phyloP scores from a whole-genome alignment of 1,139 yeast species.

The Blastobotrys serpentis region DNA sequence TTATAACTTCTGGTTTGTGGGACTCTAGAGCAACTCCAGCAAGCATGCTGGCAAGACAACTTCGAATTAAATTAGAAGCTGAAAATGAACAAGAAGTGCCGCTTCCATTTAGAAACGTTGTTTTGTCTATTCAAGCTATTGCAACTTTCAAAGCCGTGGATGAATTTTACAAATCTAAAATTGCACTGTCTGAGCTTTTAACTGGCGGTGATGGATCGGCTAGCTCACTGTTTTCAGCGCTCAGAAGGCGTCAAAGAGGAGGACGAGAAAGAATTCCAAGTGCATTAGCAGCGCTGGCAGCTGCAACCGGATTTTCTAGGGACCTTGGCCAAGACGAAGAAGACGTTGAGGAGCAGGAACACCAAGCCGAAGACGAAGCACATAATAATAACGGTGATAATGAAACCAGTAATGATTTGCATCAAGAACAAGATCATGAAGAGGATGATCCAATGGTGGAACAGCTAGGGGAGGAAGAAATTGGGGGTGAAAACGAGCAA shows the following conservation, averaged over 20 bases:
- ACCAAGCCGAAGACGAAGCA: constrained; percentile 15
- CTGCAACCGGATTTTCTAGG: constrained; percentile 17
- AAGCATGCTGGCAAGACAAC: constrained; percentile 69
- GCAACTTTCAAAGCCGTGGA: constrained; percentile 78
- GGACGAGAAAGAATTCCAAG: constrained; percentile 14
- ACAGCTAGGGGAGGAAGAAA: constrained; percentile 17
- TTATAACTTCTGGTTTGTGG: constrained; percentile 54
- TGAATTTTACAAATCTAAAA: constrained; percentile 45
- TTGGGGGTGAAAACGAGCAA: constrained; percentile 8
- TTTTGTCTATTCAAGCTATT: constrained; percentile 77
- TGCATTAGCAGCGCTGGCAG: constrained; percentile 25
- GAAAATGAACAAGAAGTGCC: constrained; percentile 35
- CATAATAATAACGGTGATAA: constrained; percentile 17
- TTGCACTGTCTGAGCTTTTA: constrained; percentile 23
- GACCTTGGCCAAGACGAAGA: constrained; percentile 17
- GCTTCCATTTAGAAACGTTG: constrained; percentile 25
- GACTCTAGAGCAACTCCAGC: constrained; percentile 42
- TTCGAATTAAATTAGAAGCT: constrained; percentile 54
- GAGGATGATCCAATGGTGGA: constrained; percentile 18
- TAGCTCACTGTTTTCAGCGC: constrained; percentile 5
- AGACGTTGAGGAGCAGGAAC: constrained; percentile 19
- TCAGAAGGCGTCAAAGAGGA: constrained; percentile 10
- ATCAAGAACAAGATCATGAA: constrained; percentile 17
- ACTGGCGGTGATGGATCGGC: constrained; percentile 12
- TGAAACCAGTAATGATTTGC: constrained; percentile 20